These are phyloP conservation scores for Ustilago cynodontis DNA, from an alignment of 1,284 basidiomycete genomes.

Conservation along the genomic window DNA sequence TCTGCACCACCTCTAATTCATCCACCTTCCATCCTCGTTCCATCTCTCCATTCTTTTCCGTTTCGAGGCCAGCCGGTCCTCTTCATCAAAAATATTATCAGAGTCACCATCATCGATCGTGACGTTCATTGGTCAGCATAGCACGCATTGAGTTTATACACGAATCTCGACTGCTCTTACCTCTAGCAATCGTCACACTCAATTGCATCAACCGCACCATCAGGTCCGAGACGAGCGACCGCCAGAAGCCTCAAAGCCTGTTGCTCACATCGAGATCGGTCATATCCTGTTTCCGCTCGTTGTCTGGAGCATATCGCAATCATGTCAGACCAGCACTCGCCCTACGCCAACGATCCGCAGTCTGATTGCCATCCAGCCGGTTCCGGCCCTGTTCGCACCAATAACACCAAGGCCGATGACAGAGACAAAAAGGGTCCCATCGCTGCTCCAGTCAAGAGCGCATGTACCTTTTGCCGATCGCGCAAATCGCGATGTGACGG, in stretches of 20 bases:
- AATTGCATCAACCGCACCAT: too few species aligned
- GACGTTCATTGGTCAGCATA: too few species aligned
- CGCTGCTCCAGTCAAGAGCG: constrained; percentile 59
- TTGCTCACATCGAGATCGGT: too few species aligned
- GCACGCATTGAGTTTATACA: background rate
- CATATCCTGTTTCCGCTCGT: too few species aligned
- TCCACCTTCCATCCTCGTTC: background rate
- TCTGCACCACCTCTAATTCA: background rate
- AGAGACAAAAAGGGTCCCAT: constrained; percentile 49
- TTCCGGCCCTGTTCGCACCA: constrained; percentile 38
- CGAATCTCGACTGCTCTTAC: background rate
- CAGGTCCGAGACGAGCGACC: too few species aligned
- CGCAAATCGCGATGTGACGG: constrained; percentile 66
- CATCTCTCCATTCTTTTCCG: background rate
- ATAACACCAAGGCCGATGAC: constrained; percentile 39
- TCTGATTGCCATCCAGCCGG: constrained; percentile 18
- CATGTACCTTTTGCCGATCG: constrained; percentile 59
- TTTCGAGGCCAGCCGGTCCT: background rate
- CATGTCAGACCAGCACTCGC: constrained; percentile 36
- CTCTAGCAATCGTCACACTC: background rate
- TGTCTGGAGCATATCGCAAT: background rate
- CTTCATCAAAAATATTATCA: background rate
- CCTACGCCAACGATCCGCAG: constrained; percentile 19
- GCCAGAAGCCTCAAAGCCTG: too few species aligned
- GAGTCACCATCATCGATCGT: background rate